phyloP scores from a whole-genome alignment of 306 rosid species.

The Inga oerstediana region DNA sequence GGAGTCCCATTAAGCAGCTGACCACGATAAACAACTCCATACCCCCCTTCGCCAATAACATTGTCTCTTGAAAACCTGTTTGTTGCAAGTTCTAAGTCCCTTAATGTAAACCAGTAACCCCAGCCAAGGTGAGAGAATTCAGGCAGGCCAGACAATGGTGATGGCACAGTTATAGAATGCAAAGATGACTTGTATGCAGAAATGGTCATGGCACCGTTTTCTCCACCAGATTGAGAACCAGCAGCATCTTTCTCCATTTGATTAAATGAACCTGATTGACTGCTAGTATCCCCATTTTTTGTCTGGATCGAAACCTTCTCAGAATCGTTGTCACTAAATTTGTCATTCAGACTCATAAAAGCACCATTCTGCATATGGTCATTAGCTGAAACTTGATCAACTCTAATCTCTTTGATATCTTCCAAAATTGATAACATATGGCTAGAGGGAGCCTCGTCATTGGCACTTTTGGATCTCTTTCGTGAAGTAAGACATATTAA shows the following conservation, averaged over 20 bases:
- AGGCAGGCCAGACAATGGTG: conserved; percentile 79
- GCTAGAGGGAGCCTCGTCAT: conserved; percentile 51
- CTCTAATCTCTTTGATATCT: conserved; percentile 77
- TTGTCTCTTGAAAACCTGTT: conserved; percentile 72
- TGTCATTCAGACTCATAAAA: conserved; percentile 50
- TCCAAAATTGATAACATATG: conserved; percentile 62
- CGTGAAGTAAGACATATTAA: conserved; percentile 66
- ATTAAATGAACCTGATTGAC: conserved; percentile 68
- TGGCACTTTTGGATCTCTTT: conserved; percentile 61
- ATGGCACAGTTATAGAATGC: conserved; percentile 50
- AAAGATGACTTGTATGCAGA: conserved; percentile 51
- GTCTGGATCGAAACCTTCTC: conserved; percentile 66
- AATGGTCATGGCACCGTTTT: conserved; percentile 40
- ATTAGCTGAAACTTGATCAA: conserved; percentile 74
- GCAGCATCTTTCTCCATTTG: conserved; percentile 55
- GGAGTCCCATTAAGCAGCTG: conserved; percentile 68
- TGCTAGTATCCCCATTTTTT: conserved; percentile 58
- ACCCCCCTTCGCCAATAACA: conserved; percentile 78
- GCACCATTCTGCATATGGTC: conserved; percentile 39
- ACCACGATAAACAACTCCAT: conserved; percentile 81
- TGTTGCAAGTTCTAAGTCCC: conserved; percentile 86
- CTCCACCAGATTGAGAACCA: conserved; percentile 67
- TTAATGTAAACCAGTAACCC: conserved; percentile 92
- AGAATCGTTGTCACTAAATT: conserved; percentile 52
- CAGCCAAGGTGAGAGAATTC: conserved; percentile 80